Conservation (phyloP, 2,329 filamentous ascomycete genomes). For the Sclerotinia trifoliorum region DNA sequence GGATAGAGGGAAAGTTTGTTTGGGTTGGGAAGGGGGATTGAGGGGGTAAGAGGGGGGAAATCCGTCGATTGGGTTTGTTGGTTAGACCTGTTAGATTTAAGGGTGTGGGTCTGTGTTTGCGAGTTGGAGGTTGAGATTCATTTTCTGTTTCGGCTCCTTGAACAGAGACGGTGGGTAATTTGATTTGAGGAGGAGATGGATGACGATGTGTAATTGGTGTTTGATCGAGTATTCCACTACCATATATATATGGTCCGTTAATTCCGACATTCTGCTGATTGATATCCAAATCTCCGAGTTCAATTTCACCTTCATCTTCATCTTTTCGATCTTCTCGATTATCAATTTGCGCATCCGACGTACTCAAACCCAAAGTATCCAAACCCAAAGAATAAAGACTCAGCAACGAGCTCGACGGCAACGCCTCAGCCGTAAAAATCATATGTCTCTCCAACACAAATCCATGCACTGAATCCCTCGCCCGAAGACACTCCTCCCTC, state of each 20-base stretch:
- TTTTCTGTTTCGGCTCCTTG: not conserved
- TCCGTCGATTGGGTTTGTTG: not conserved
- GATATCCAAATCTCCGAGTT: not conserved
- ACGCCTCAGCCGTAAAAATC: constrained; percentile 21
- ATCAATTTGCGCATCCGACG: not conserved
- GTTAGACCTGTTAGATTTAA: constrained; percentile 1
- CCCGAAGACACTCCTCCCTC: constrained; percentile 26
- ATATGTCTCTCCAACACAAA: constrained; percentile 2
- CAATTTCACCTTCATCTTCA: not conserved
- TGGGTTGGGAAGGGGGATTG: constrained; percentile 17
- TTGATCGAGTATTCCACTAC: not conserved
- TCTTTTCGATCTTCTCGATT: not conserved
- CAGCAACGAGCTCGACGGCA: constrained; percentile 9
- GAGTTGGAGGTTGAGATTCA: not conserved
- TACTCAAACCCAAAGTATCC: not conserved
- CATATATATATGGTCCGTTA: not conserved
- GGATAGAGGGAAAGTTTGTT: not conserved
- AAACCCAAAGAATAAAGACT: not conserved
- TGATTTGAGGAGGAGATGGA: constrained; percentile 10
- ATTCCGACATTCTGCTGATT: not conserved
- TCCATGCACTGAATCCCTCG: constrained; percentile 25
- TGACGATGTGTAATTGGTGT: not conserved
- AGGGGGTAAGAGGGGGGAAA: constrained; percentile 14
- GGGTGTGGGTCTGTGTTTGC: constrained; percentile 13
- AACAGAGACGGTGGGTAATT: not conserved